These are phyloP conservation scores for Thyridium curvatum DNA, from an alignment of 2,329 filamentous ascomycete genomes.

Conservation along the genomic window DNA sequence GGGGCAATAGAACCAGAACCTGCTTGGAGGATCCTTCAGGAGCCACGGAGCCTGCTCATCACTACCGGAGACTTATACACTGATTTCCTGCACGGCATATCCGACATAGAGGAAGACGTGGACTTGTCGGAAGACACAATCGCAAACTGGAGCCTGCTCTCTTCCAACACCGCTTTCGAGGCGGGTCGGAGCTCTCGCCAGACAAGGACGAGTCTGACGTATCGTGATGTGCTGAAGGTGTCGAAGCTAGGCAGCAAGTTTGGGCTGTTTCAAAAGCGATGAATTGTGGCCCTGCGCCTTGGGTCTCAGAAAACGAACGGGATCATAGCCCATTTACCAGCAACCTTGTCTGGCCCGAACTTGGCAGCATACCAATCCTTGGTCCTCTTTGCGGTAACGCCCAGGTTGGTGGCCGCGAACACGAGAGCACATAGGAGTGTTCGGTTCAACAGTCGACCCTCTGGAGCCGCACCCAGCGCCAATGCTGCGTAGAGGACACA, in stretches of 20 bases:
- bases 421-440: constrained; percentile 64
- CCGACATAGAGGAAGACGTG: constrained; percentile 58
- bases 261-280: constrained; percentile 34
- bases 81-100: constrained; percentile 69
- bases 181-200: constrained; percentile 50
- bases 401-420: constrained; percentile 76
- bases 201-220: constrained; percentile 68
- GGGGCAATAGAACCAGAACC: constrained; percentile 48
- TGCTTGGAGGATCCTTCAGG: constrained; percentile 64
- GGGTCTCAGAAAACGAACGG: constrained; percentile 53
- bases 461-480: constrained; percentile 66
- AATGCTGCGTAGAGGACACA: constrained; percentile 78
- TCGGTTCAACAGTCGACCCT: constrained; percentile 58
- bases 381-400: constrained; percentile 72
- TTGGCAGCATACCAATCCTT: constrained; percentile 71
- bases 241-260: constrained; percentile 66
- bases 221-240: constrained; percentile 80
- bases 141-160: constrained; percentile 66
- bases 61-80: constrained; percentile 65
- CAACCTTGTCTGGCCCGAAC: constrained; percentile 63
- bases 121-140: constrained; percentile 55
- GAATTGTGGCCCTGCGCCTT: constrained; percentile 5
- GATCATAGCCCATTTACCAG: constrained; percentile 67
- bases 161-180: constrained; percentile 35
- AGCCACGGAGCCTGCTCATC: constrained; percentile 73